Evolutionary conservation across 345 rosid genomes (phyloP).

Genomic region (Raphanus sativus): DNA sequence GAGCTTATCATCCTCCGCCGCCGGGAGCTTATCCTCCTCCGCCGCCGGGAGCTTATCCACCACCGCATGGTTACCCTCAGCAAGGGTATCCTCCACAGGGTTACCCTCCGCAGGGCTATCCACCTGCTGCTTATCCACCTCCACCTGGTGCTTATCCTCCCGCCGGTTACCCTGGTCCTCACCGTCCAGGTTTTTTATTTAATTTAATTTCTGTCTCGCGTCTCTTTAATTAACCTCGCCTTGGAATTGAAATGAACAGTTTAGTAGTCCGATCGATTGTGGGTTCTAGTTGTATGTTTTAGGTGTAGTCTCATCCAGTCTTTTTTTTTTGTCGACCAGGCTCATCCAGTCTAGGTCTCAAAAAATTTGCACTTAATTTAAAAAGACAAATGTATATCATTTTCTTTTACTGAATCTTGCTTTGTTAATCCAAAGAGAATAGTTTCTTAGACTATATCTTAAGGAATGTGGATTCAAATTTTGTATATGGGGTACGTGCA

Average conservation of each 20-base stretch:
- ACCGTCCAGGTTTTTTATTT: conserved; percentile 51
- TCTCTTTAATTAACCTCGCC: conserved; percentile 1
- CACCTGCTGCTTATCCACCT: conserved; percentile 40
- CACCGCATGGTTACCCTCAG: conserved; percentile 46
- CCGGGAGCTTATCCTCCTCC: conserved; percentile 60
- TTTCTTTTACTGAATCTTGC: neutral
- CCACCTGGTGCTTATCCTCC: conserved; percentile 58
- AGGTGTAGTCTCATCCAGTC: neutral
- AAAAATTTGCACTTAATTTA: neutral
- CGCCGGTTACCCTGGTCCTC: conserved; percentile 66
- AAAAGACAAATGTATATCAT: neutral
- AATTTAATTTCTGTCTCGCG: neutral
- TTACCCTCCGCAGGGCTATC: conserved; percentile 24
- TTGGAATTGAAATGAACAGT: neutral
- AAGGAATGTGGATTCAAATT: neutral
- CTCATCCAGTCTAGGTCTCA: neutral
- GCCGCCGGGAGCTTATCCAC: conserved; percentile 56
- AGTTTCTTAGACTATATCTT: neutral
- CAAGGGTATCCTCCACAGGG: conserved; percentile 30
- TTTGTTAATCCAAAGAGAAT: neutral
- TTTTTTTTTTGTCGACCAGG: neutral
- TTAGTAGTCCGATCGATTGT: neutral
- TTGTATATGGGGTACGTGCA: neutral
- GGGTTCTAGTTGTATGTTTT: conserved; percentile 8
- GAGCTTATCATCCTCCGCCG: conserved; percentile 57